phyloP scores from a whole-genome alignment of 1,139 yeast genomes.

The Geotrichum aggregatum region DNA sequence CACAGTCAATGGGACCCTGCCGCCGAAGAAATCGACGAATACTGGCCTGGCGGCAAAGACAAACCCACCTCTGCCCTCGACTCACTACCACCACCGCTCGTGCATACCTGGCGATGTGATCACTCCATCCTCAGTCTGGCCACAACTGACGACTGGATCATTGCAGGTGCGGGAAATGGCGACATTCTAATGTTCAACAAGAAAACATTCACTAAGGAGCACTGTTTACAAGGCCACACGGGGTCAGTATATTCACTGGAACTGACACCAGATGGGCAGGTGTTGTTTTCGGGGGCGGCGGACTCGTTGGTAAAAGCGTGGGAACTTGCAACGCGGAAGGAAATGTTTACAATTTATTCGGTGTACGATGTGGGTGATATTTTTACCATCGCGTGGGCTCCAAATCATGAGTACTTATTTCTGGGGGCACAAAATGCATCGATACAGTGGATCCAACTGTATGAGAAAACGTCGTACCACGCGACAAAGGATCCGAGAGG shows the following conservation, averaged over 20 bases:
- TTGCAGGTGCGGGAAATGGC: constrained; percentile 95
- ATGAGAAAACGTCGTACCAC: constrained; percentile 35
- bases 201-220: constrained; percentile 53
- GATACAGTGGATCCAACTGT: constrained; percentile 61
- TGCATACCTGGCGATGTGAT: constrained; percentile 74
- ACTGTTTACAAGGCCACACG: constrained; percentile 49
- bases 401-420: constrained; percentile 56
- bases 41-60: constrained; percentile 8
- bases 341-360: constrained; percentile 69
- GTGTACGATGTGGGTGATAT: constrained; percentile 89
- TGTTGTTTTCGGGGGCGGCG: constrained; percentile 79
- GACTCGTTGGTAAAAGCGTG: constrained; percentile 87
- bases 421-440: constrained; percentile 93
- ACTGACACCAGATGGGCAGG: constrained; percentile 54
- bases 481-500: constrained; percentile 41
- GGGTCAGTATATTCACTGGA: constrained; percentile 57
- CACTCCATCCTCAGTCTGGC: constrained; percentile 77
- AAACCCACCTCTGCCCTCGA: neutral
- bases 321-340: constrained; percentile 48
- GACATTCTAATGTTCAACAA: constrained; percentile 69
- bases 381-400: constrained; percentile 74
- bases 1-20: neutral
- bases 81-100: constrained; percentile 28
- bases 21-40: constrained; percentile 8
- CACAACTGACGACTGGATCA: constrained; percentile 57